Evolutionary conservation across 805 yeast genomes (phyloP).

Genomic region (Maudiozyma bulderi): DNA sequence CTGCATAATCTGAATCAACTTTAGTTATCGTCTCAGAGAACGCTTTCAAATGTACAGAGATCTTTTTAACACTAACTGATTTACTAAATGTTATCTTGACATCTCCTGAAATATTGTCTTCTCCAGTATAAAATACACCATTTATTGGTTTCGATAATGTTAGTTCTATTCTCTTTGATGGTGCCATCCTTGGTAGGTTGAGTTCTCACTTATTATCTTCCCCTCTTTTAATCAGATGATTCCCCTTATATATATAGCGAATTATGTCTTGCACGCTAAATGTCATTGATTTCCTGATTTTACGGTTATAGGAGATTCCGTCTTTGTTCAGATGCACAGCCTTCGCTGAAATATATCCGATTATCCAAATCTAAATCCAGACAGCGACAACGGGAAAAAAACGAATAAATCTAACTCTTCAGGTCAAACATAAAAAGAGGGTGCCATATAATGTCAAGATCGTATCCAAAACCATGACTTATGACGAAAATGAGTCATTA

Average conservation of each 20-base stretch:
- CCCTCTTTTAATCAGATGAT: not conserved
- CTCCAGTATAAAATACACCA: conserved; percentile 22
- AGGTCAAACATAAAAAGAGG: no score
- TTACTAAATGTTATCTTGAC: conserved; percentile 17
- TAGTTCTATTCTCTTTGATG: conserved; percentile 11
- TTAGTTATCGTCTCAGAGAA: conserved; percentile 22
- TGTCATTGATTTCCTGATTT: not conserved
- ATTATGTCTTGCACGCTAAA: not conserved
- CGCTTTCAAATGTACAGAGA: conserved; percentile 47
- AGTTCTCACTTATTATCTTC: not conserved
- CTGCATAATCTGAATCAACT: conserved; percentile 14
- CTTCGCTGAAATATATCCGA: not conserved
- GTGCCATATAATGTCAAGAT: no score
- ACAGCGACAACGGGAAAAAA: no score
- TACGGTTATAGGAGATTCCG: not conserved
- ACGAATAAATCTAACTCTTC: no score
- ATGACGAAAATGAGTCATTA: no score
- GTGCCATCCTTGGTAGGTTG: conserved; percentile 12
- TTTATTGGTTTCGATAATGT: conserved; percentile 20
- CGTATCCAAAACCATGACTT: no score
- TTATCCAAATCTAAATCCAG: not conserved
- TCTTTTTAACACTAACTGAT: conserved; percentile 20
- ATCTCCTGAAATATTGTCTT: conserved; percentile 23
- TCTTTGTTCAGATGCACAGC: not conserved
- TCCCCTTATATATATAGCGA: not conserved